Percentiles rank a stretch among this genome's conserved stretches.
These are phyloP conservation scores for Xylaria sp. DNA, from an alignment of 2,329 filamentous ascomycete genomes.

Conservation along the genomic window DNA sequence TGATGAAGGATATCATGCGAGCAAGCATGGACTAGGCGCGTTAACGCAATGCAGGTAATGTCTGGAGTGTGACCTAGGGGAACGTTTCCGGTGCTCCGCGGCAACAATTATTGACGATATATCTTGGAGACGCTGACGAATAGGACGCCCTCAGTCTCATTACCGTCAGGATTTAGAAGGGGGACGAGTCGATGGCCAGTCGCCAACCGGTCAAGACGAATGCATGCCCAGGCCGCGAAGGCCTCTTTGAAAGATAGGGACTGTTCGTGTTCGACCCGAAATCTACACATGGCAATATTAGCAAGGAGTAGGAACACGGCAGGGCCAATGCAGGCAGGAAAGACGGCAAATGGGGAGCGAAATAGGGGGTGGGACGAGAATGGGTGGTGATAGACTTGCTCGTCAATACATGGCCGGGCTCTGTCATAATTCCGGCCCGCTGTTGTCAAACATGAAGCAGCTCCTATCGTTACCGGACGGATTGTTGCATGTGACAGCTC, in stretches of 20 bases:
- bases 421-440: slow-evolving; percentile 20
- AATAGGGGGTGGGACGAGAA: slow-evolving; percentile 22
- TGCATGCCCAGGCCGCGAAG: slow-evolving; percentile 64
- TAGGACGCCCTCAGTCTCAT: slow-evolving; percentile 59
- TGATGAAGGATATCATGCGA: not conserved
- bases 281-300: slow-evolving; percentile 53
- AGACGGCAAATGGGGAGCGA: not conserved
- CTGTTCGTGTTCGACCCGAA: slow-evolving; percentile 59
- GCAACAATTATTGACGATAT: slow-evolving; percentile 46
- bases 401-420: slow-evolving; percentile 25
- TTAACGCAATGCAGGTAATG: slow-evolving; percentile 17
- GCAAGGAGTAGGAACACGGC: slow-evolving; percentile 1
- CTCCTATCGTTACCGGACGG: slow-evolving; percentile 40
- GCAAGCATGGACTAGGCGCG: not conserved
- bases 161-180: slow-evolving; percentile 60
- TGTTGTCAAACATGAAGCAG: slow-evolving; percentile 11
- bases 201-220: slow-evolving; percentile 68
- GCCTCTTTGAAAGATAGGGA: slow-evolving; percentile 26
- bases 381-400: not conserved
- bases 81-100: slow-evolving; percentile 1
- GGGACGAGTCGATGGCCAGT: slow-evolving; percentile 66
- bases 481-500: slow-evolving; percentile 45
- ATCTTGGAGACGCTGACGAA: slow-evolving; percentile 65
- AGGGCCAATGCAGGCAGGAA: slow-evolving; percentile 49
- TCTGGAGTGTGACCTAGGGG: not conserved